Base-by-base conservation (phyloP, 768 basidiomycete species). In the Calvatia gigantea region DNA sequence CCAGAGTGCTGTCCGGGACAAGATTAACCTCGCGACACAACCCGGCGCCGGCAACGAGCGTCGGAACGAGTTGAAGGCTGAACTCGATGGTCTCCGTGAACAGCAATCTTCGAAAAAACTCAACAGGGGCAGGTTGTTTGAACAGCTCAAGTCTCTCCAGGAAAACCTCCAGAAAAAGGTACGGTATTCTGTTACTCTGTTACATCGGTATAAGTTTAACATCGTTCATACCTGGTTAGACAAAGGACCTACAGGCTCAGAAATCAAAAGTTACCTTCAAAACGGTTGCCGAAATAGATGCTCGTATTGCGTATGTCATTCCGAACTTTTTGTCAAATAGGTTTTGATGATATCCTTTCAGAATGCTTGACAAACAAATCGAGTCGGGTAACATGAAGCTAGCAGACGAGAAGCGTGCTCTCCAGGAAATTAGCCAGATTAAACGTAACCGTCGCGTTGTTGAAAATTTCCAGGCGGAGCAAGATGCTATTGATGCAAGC, bases 391-490 rank as follows among this genome's bases (percentile, higher is more conserved):
- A 64, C 56, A 79, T 99, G 80, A 97, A 92, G 67, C 79, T 98
- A 56, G 94, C 86, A 25, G 95, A 97, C 54, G 97, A 99, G 73
- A 98, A 97, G 73, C 87, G 93, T 49, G 91, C 94, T 4, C 79
- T 99, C n/a, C 81, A 83, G 61, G 96, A 98, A 63, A 96, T 99
- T 58, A 83, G 79, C 58, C 78, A 80, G 41, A 73, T 78, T 59
- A 91, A 82, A 65, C 87, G 92, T 39, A 78, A 72, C 56, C 86
- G 92, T 49, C 86, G 80, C 67, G 73, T 74, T 11, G 85, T 98
- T 56, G 94, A 98, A 69, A 68, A 79, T 50, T 94, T 95, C 77
- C 84, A 91, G 61, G 74, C 82, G 0, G 80, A 89, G 42, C 88
- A 97, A 62, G 84, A 87, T 1, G 69, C 84, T 25, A 94, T 99